These are phyloP conservation scores for Boletus speciosus DNA, from an alignment of 768 basidiomycete species.

Conservation along the genomic window DNA sequence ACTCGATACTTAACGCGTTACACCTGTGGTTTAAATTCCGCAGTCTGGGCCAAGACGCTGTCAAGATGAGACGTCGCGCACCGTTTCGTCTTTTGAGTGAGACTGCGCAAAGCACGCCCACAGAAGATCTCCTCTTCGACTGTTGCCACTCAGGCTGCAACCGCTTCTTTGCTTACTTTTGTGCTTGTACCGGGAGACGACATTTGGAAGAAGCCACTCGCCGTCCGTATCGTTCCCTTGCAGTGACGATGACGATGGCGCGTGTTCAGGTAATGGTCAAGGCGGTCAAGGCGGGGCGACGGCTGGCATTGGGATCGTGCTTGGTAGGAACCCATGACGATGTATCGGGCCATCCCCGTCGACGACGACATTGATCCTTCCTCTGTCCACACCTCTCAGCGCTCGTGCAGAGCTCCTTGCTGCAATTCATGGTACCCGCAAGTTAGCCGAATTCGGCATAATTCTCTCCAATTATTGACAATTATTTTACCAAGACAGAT, in stretches of 20 bases:
- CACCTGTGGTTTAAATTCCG: no score
- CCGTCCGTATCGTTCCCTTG: not conserved
- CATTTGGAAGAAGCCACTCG: not conserved
- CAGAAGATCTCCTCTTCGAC: conserved; percentile 5
- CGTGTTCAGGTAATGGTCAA: conserved; percentile 31
- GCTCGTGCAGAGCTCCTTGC: conserved; percentile 32
- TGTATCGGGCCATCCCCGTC: conserved; percentile 27
- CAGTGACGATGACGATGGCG: conserved; percentile 23
- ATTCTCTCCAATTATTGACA: not conserved
- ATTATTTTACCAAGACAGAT: not conserved
- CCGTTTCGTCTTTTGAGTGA: conserved; percentile 16
- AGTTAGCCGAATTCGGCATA: conserved; percentile 5
- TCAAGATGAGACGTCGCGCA: not conserved
- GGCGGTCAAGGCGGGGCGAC: conserved; percentile 19
- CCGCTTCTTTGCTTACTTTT: conserved; percentile 16
- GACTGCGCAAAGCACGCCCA: not conserved
- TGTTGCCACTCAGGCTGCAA: conserved; percentile 4
- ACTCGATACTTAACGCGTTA: no score
- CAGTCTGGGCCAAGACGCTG: not conserved
- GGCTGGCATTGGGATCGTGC: conserved; percentile 30
- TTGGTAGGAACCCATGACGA: conserved; percentile 13
- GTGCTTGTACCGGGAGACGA: conserved; percentile 1
- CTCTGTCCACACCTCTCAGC: conserved; percentile 28
- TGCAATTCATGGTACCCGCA: conserved; percentile 24
- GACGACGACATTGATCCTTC: conserved; percentile 21